A percentile compares a stretch with the other conserved stretches of the same genome.
These are phyloP conservation scores for Phytophthora podocarpi DNA, from an alignment of 352 stramenopile genomes.

Conservation along the genomic window DNA sequence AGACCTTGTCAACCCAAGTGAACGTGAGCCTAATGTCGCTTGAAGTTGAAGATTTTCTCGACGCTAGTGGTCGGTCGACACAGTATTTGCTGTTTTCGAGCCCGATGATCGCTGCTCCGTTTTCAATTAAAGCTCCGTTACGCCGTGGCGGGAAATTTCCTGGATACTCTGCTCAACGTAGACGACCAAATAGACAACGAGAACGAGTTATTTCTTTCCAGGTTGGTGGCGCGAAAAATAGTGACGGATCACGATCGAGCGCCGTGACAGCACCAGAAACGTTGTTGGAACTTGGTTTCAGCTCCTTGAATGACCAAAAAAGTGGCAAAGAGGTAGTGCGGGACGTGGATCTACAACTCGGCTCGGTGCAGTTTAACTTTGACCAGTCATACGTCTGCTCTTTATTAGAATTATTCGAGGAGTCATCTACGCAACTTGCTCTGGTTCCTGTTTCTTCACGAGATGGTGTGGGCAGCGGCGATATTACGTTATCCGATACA, in stretches of 20 bases:
- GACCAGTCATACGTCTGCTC: conserved; percentile 86
- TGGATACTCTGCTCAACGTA: conserved; percentile 32
- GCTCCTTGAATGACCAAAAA: conserved; percentile 59
- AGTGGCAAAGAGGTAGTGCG: conserved; percentile 57
- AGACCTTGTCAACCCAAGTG: conserved; percentile 78
- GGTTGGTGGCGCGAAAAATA: conserved; percentile 19
- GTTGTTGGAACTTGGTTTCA: conserved; percentile 70
- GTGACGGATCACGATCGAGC: conserved; percentile 19
- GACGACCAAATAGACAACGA: conserved; percentile 44
- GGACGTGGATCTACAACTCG: conserved; percentile 75
- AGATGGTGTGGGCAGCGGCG: conserved; percentile 19
- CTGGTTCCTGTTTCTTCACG: conserved; percentile 28
- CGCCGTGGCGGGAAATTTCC: conserved; percentile 45
- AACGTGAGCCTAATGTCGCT: conserved; percentile 73
- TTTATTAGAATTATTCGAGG: conserved; percentile 74
- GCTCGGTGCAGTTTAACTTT: conserved; percentile 83
- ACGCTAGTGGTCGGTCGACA: conserved; percentile 60
- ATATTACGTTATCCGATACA: conserved; percentile 2
- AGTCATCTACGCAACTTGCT: conserved; percentile 61
- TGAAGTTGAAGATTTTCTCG: conserved; percentile 79
- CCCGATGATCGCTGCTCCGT: conserved; percentile 68
- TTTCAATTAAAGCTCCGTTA: conserved; percentile 58
- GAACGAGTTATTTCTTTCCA: conserved; percentile 78
- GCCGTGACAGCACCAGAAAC: conserved; percentile 39
- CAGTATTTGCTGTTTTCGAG: conserved; percentile 85